phyloP scores from a whole-genome alignment of 768 basidiomycete genomes.

The Panaeolus papilionaceus region DNA sequence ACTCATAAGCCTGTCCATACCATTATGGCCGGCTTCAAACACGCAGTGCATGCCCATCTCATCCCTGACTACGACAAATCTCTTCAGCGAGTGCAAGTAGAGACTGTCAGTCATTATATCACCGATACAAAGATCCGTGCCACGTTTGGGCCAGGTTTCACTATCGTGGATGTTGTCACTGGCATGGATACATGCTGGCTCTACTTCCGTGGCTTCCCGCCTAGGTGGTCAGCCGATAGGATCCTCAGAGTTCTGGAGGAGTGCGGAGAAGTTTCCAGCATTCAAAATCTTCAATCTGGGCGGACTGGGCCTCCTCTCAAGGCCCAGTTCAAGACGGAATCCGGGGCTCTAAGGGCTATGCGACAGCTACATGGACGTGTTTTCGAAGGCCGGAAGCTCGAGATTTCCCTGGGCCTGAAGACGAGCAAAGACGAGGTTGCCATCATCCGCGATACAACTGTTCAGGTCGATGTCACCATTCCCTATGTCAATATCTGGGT shows the following conservation, averaged over 20 bases:
- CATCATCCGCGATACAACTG: conserved; percentile 56
- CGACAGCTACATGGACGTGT: conserved; percentile 53
- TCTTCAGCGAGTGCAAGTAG: conserved; percentile 10
- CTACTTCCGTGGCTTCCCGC: conserved; percentile 57
- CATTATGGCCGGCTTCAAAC: conserved; percentile 6
- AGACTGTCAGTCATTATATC: conserved; percentile 57
- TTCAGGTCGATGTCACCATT: conserved; percentile 65
- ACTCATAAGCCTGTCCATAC: background rate
- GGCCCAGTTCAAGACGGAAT: conserved; percentile 53
- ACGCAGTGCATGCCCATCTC: background rate
- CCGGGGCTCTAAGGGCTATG: conserved; percentile 60
- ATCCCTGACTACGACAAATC: conserved; percentile 14
- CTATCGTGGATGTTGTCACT: conserved; percentile 60
- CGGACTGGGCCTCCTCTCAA: conserved; percentile 39
- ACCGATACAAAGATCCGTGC: conserved; percentile 36
- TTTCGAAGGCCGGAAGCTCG: conserved; percentile 45
- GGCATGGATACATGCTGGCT: conserved; percentile 76
- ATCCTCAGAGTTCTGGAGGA: conserved; percentile 45
- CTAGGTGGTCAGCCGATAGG: conserved; percentile 34
- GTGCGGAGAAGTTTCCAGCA: conserved; percentile 53
- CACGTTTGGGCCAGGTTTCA: conserved; percentile 65
- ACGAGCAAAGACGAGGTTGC: conserved; percentile 36
- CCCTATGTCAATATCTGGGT: conserved; percentile 64
- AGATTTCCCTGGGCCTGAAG: conserved; percentile 49
- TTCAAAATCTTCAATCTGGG: conserved; percentile 35